Evolutionary conservation across 1,284 basidiomycete genomes (phyloP).

Genomic region (Austroboletus niveus): DNA sequence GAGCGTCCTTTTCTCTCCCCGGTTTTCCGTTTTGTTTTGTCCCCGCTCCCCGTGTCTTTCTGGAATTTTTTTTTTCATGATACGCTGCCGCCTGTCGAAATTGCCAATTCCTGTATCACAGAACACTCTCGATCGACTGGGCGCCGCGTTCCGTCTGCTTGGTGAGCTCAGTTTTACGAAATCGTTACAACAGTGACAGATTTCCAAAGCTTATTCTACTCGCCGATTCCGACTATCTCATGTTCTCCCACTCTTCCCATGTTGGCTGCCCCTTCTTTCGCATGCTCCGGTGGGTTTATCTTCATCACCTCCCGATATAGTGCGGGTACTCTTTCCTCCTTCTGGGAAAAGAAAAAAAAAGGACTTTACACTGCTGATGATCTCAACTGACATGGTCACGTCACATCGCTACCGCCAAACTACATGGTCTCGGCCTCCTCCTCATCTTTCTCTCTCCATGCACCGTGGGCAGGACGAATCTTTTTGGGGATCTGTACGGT

Average conservation of each 20-base stretch:
- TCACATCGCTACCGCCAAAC: slow-evolving; percentile 3
- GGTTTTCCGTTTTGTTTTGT: neutral
- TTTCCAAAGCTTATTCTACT: slow-evolving; percentile 15
- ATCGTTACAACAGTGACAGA: slow-evolving; percentile 30
- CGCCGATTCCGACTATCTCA: slow-evolving; percentile 6
- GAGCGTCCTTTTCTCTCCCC: neutral
- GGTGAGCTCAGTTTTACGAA: slow-evolving; percentile 33
- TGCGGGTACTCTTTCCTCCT: neutral
- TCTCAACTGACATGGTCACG: slow-evolving; percentile 19
- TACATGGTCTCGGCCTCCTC: neutral
- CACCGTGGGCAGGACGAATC: slow-evolving; percentile 44
- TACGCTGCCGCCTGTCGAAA: slow-evolving; percentile 9
- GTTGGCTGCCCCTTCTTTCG: slow-evolving; percentile 1
- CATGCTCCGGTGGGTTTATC: neutral
- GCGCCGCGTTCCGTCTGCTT: slow-evolving; percentile 20
- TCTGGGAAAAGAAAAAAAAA: neutral
- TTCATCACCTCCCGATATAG: slow-evolving; percentile 1
- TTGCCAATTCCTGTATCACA: slow-evolving; percentile 19
- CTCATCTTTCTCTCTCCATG: slow-evolving; percentile 12
- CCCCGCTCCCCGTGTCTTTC: neutral
- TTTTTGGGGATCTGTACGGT: slow-evolving; percentile 41
- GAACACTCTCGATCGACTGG: slow-evolving; percentile 10
- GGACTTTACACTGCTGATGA: slow-evolving; percentile 13
- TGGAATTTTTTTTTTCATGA: slow-evolving; percentile 1
- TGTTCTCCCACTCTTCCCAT: slow-evolving; percentile 4